Evolutionary conservation across 2,329 filamentous ascomycete species (phyloP), one percentile per base, ranked within the genome.

Genomic region (Didymella lethalis): DNA sequence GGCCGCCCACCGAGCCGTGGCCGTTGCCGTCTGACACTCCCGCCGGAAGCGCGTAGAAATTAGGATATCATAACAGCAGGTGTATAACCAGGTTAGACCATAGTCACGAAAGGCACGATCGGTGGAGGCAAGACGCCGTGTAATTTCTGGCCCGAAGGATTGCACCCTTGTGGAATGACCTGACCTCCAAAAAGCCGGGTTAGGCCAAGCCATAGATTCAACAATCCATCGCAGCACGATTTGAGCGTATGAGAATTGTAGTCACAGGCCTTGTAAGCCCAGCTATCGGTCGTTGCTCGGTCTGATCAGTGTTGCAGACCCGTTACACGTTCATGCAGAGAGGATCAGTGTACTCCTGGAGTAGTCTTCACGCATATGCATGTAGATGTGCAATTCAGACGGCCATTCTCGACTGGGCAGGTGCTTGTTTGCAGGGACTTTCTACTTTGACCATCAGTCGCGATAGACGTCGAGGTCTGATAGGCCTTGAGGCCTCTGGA

Each of bases 1-100:
- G 56, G 57, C 65, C 61, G 64, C 50, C 64, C 25, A 14, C 47
- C 56, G 56, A 48, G 50, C 56, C 56, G 50, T 54, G 50, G 56
- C 50, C 54, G 18, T 46, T 43, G 57, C 60, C 53, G 58, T 55
- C 61, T 51, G 52, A 55, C 49, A 40, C 7, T 58, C 56, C 59
- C 62, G 64, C 54, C 59, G 50, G 57, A 51, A 48, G 51, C 63
- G 61, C 57, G 47, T 54, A 40, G 23, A 16, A 44, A 41, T 12
- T n/a, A 36, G n/a, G 14, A n/a, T 3, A 38, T 8, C 3, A n/a
- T 5, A 45, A 3, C n/a, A 20, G 32, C 32, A 41, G 6, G 32
- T 43, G 18, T 25, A 28, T n/a, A 26, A 14, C 23, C 16, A 28
- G 23, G 29, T n/a, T 29, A 8, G 11, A 32, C 28, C 3, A 26